Percentiles rank a stretch among this genome's conserved stretches.
phyloP scores from a whole-genome alignment of 768 basidiomycete genomes.

The Lactifluus pinguis region DNA sequence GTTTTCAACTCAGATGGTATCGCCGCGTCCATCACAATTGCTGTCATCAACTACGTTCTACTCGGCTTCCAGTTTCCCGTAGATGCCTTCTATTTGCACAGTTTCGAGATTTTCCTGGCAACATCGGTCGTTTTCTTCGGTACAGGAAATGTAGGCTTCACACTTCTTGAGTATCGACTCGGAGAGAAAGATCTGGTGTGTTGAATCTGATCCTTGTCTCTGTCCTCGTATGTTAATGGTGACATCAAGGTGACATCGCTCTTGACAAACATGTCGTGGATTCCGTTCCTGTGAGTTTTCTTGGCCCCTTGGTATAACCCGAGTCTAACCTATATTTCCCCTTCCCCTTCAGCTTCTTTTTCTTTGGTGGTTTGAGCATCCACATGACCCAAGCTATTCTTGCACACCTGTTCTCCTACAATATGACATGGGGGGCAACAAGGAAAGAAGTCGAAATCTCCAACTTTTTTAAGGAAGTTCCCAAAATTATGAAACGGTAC shows the following conservation, averaged over 20 bases:
- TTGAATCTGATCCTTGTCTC: not conserved
- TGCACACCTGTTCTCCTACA: constrained; percentile 66
- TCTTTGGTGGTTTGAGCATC: constrained; percentile 68
- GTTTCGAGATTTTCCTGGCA: constrained; percentile 75
- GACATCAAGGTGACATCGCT: constrained; percentile 22
- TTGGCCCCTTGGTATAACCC: not conserved
- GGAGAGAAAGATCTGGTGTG: constrained; percentile 33
- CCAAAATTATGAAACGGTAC: constrained; percentile 63
- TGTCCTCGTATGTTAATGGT: not conserved
- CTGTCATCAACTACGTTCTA: constrained; percentile 62
- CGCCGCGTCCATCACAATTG: constrained; percentile 56
- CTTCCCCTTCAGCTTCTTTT: constrained; percentile 48
- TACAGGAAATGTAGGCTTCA: constrained; percentile 61
- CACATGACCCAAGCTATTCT: constrained; percentile 57
- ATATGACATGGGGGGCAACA: constrained; percentile 72
- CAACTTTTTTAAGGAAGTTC: constrained; percentile 88
- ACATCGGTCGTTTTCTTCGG: constrained; percentile 72
- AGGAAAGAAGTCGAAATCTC: constrained; percentile 80
- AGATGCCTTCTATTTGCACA: constrained; percentile 70
- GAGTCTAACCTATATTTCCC: not conserved
- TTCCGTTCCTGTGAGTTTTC: constrained; percentile 33
- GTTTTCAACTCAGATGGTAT: constrained; percentile 36
- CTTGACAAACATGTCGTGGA: constrained; percentile 29
- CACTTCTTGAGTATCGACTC: constrained; percentile 63
- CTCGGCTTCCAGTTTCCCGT: constrained; percentile 66